phyloP scores from a whole-genome alignment of 2,329 filamentous ascomycete genomes.

The Thielaviopsis euricoi region DNA sequence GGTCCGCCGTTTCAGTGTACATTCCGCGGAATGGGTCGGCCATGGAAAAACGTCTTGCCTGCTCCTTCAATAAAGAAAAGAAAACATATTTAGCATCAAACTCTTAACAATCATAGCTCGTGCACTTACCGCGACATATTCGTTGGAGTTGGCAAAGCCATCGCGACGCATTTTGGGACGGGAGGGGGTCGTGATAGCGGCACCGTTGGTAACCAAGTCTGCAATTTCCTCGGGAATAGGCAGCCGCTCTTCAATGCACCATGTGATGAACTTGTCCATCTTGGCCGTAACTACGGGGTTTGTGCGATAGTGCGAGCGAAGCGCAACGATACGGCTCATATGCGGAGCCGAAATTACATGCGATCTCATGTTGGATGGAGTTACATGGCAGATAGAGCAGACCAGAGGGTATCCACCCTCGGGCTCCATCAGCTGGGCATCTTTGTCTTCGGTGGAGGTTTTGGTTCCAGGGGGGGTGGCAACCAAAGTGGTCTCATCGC shows the following conservation, averaged over 20 bases:
- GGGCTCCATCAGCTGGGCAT: not conserved
- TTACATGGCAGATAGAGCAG: constrained; percentile 6
- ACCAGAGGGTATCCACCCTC: not conserved
- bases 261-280: constrained; percentile 4
- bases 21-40: constrained; percentile 10
- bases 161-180: constrained; percentile 4
- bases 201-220: not conserved
- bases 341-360: not conserved
- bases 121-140: constrained; percentile 7
- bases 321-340: not conserved
- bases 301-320: not conserved
- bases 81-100: not conserved
- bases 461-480: not conserved
- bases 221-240: not conserved
- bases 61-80: not conserved
- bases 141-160: constrained; percentile 6
- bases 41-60: constrained; percentile 4
- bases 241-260: constrained; percentile 3
- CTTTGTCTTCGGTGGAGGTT: not conserved
- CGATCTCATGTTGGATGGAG: not conserved
- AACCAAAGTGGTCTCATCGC: constrained; percentile 7
- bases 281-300: not conserved
- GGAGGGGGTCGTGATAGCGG: not conserved
- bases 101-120: not conserved
- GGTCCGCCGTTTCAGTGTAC: not conserved